These are phyloP conservation scores for Xylaria sp. DNA, from an alignment of 2,329 filamentous ascomycete species.

Conservation along the genomic window DNA sequence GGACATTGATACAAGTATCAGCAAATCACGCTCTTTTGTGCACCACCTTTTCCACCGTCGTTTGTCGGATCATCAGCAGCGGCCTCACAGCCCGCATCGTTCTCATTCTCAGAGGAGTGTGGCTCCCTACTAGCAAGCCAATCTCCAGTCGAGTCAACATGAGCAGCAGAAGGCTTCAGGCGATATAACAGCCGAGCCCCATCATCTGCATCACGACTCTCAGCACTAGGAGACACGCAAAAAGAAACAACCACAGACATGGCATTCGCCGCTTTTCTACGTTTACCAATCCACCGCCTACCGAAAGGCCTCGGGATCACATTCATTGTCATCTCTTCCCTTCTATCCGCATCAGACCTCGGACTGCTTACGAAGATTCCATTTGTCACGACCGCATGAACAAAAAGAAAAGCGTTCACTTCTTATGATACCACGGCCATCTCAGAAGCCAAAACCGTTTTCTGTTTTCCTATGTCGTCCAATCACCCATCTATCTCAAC, in stretches of 20 bases:
- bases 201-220: constrained; percentile 2
- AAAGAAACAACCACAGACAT: constrained; percentile 1
- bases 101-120: constrained; percentile 36
- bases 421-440: background rate
- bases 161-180: constrained; percentile 15
- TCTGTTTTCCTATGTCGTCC: background rate
- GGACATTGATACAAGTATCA: constrained; percentile 26
- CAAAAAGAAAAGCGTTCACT: background rate
- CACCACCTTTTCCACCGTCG: constrained; percentile 40
- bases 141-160: constrained; percentile 4
- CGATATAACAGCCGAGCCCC: constrained; percentile 8
- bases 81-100: constrained; percentile 34
- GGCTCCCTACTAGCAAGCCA: constrained; percentile 32
- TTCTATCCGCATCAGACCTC: background rate
- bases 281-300: background rate
- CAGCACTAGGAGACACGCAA: constrained; percentile 6
- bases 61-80: constrained; percentile 34
- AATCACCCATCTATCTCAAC: background rate
- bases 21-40: constrained; percentile 34
- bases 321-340: background rate
- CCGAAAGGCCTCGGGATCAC: background rate
- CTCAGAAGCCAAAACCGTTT: background rate
- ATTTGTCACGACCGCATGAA: background rate
- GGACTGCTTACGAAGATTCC: background rate
- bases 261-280: constrained; percentile 5